Percentiles rank a stretch among this genome's conserved stretches.
These are phyloP conservation scores for Caryopteris hybrid DNA, from an alignment of 305 asterid genomes.

Conservation along the genomic window DNA sequence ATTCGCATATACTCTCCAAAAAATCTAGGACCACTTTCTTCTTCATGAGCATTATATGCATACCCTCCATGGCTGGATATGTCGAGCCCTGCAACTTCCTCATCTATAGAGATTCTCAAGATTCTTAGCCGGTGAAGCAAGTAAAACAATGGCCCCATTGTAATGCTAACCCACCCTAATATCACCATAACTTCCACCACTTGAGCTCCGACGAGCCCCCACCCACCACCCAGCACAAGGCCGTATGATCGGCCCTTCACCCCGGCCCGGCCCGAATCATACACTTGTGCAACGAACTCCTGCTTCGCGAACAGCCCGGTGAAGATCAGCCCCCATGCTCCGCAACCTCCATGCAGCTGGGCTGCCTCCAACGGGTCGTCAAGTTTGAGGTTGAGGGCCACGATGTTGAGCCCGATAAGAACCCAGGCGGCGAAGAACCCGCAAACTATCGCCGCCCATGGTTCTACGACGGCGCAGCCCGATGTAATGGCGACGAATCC, in stretches of 20 bases:
- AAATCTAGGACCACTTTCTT: slow-evolving; percentile 42
- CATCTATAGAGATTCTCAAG: slow-evolving; percentile 53
- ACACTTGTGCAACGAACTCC: slow-evolving; percentile 45
- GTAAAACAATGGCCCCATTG: slow-evolving; percentile 73
- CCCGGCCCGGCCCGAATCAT: slow-evolving; percentile 36
- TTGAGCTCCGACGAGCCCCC: slow-evolving; percentile 72
- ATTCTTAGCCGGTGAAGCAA: slow-evolving; percentile 46
- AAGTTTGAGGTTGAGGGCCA: slow-evolving; percentile 34
- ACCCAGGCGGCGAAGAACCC: slow-evolving; percentile 66
- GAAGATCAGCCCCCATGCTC: slow-evolving; percentile 76
- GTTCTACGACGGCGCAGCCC: slow-evolving; percentile 69
- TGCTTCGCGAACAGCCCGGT: slow-evolving; percentile 65
- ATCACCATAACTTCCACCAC: slow-evolving; percentile 43
- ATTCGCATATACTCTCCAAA: slow-evolving; percentile 46
- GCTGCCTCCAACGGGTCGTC: slow-evolving; percentile 77
- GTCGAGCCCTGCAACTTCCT: slow-evolving; percentile 73
- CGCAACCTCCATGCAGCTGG: slow-evolving; percentile 75
- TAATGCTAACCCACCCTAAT: slow-evolving; percentile 56
- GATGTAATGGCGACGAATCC: slow-evolving; percentile 76
- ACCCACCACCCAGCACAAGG: slow-evolving; percentile 59
- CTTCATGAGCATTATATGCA: slow-evolving; percentile 53
- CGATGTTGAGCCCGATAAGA: slow-evolving; percentile 47
- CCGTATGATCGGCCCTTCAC: slow-evolving; percentile 37
- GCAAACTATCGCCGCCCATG: slow-evolving; percentile 70
- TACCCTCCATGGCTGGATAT: slow-evolving; percentile 75